Evolutionary conservation across 495 filamentous ascomycete genomes (phyloP).

Genomic region (Aspergillus haitiensis): DNA sequence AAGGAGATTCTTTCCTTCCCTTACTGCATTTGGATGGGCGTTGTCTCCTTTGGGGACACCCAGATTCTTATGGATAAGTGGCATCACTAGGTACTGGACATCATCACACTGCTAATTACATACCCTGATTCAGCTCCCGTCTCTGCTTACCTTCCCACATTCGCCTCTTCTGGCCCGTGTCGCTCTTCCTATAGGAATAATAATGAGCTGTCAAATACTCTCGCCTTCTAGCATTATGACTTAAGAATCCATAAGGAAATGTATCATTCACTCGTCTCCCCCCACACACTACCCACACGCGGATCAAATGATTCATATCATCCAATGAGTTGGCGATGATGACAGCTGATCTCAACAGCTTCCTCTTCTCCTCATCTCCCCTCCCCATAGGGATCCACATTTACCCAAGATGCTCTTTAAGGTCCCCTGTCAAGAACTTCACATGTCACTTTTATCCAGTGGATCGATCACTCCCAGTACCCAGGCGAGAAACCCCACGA

Average conservation of each 20-base stretch:
- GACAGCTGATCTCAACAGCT: conserved; percentile 2
- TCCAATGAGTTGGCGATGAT: not conserved
- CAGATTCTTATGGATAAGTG: too few species aligned
- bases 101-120: too few species aligned
- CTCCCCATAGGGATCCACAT: not conserved
- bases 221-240: not conserved
- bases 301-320: conserved; percentile 6
- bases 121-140: not conserved
- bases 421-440: not conserved
- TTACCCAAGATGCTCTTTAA: not conserved
- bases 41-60: not conserved
- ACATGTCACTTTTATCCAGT: conserved; percentile 5
- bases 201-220: conserved; percentile 10
- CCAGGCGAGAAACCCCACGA: conserved; percentile 4
- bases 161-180: too few species aligned
- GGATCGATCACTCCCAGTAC: conserved; percentile 1
- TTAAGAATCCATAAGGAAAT: too few species aligned
- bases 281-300: not conserved
- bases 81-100: too few species aligned
- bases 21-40: not conserved
- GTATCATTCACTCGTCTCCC: too few species aligned
- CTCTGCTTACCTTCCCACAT: not conserved
- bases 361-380: not conserved
- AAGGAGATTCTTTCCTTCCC: not conserved
- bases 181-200: conserved; percentile 18